A percentile compares a stretch with the other conserved stretches of the same genome.
Conservation (phyloP, 1,139 yeast genomes). For the Hanseniaspora uvarum region DNA sequence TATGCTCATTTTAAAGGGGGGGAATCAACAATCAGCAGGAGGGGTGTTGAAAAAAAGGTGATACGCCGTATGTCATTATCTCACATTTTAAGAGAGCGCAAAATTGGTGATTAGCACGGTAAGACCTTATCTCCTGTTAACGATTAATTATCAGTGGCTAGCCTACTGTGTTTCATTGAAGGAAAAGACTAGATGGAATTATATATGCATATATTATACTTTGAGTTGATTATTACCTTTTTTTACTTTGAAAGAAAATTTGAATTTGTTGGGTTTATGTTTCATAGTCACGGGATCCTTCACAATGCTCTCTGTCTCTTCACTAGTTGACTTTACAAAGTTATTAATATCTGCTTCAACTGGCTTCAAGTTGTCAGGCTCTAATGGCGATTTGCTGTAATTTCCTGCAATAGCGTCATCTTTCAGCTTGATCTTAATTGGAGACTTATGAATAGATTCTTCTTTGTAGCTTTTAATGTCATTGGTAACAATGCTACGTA, state of each 20-base stretch:
- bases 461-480: not conserved
- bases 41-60: too few relatives aligned
- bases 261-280: not conserved
- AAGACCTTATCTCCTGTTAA: too few relatives aligned
- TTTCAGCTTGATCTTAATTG: not conserved
- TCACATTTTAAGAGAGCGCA: too few relatives aligned
- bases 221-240: not conserved
- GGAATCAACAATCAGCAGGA: too few relatives aligned
- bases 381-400: not conserved
- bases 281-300: not conserved
- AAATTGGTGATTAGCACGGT: too few relatives aligned
- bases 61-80: too few relatives aligned
- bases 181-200: too few relatives aligned
- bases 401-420: not conserved
- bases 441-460: not conserved
- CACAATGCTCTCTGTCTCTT: too few relatives aligned
- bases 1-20: too few relatives aligned
- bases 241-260: constrained; percentile 11
- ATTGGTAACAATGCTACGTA: constrained; percentile 2
- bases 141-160: too few relatives aligned
- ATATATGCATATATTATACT: constrained; percentile 1
- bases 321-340: not conserved
- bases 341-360: not conserved
- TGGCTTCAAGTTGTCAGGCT: not conserved
- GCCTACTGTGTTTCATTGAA: too few relatives aligned